Evolutionary conservation across 257 asterid species (phyloP).

Genomic region (Fraxinus anomala): DNA sequence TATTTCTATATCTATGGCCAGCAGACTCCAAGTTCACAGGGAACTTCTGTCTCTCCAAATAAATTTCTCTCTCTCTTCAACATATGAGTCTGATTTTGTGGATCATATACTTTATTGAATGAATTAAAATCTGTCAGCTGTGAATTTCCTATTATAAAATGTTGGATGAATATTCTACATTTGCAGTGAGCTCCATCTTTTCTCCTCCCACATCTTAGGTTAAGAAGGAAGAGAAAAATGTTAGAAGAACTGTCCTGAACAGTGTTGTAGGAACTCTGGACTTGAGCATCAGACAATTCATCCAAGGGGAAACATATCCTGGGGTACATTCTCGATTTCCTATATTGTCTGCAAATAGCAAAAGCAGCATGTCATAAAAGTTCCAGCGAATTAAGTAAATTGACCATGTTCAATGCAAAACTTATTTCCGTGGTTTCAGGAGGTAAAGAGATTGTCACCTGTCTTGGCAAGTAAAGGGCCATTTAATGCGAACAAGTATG

Average conservation of each 20-base stretch:
- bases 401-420: constrained; percentile 9
- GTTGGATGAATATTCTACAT: constrained; percentile 1
- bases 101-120: constrained; percentile 1
- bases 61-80: constrained; percentile 7
- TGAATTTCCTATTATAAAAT: constrained; percentile 4
- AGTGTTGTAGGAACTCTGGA: constrained; percentile 93
- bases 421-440: constrained; percentile 43
- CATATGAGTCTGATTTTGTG: background rate
- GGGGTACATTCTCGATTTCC: constrained; percentile 58
- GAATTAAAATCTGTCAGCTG: constrained; percentile 17
- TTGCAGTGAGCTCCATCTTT: constrained; percentile 14
- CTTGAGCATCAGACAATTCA: constrained; percentile 69
- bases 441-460: constrained; percentile 53
- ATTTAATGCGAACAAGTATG: constrained; percentile 66
- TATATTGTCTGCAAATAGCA: constrained; percentile 22
- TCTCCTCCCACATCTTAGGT: constrained; percentile 46
- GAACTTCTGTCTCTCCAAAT: background rate
- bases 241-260: constrained; percentile 80
- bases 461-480: constrained; percentile 66
- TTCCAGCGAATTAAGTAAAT: background rate
- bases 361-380: background rate
- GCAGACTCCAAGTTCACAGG: too few relatives aligned
- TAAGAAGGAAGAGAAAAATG: constrained; percentile 78
- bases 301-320: constrained; percentile 79
- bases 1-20: background rate